These are phyloP conservation scores for Globisporangium middletonii DNA, from an alignment of 352 stramenopile genomes.

Conservation along the genomic window DNA sequence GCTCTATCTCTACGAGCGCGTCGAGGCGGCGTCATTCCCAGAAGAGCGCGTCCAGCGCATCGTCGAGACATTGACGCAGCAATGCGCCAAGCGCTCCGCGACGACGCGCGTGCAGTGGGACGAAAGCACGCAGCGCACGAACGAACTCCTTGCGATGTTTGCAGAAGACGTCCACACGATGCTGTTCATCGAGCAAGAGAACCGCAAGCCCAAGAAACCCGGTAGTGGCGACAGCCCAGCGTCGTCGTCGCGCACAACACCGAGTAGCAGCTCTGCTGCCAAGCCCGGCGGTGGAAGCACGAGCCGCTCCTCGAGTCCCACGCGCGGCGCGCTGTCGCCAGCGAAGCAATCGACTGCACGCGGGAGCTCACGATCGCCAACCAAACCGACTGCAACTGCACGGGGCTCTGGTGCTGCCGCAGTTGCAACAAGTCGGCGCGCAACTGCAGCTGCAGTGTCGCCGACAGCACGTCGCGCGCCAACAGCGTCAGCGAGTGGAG, in stretches of 20 bases:
- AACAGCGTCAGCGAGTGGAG: too few relatives aligned
- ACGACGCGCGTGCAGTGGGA: conserved; percentile 46
- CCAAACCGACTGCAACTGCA: conserved; percentile 6
- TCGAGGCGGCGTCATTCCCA: conserved; percentile 27
- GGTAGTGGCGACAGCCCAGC: conserved; percentile 2
- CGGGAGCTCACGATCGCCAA: conserved; percentile 1
- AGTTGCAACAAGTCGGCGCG: conserved; percentile 7
- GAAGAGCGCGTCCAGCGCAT: conserved; percentile 45
- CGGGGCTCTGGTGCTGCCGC: conserved; percentile 7
- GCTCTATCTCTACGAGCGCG: conserved; percentile 26
- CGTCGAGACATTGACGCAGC: conserved; percentile 28
- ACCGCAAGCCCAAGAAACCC: conserved; percentile 44
- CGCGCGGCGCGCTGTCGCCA: conserved; percentile 3
- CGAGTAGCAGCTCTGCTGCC: background rate
- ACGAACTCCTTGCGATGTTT: conserved; percentile 59
- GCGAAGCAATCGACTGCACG: background rate
- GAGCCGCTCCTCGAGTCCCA: conserved; percentile 1
- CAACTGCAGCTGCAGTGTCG: conserved; percentile 2
- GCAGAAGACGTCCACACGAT: conserved; percentile 53
- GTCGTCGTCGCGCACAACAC: background rate
- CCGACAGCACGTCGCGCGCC: background rate
- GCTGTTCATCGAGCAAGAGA: conserved; percentile 50
- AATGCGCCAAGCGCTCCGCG: conserved; percentile 22
- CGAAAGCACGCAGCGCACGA: conserved; percentile 32
- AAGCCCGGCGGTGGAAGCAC: conserved; percentile 9